A percentile compares a stretch with the other conserved stretches of the same genome.
phyloP scores from a whole-genome alignment of 2,329 filamentous ascomycete species.

The Xylaria sp. region DNA sequence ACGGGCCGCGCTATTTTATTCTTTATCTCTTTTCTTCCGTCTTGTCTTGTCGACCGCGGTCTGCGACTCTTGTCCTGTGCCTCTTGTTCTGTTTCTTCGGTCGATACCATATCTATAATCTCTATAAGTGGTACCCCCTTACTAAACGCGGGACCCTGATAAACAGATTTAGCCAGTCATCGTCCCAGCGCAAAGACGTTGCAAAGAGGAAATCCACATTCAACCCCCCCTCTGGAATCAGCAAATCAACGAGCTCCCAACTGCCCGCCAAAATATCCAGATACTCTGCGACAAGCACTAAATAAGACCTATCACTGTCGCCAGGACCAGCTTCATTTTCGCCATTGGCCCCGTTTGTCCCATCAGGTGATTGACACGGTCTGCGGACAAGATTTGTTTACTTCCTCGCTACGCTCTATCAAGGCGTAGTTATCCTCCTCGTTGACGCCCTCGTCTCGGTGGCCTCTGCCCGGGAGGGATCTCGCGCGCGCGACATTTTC shows the following conservation, averaged over 20 bases:
- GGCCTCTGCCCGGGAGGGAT: slow-evolving; percentile 17
- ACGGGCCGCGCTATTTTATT: slow-evolving; percentile 9
- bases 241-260: slow-evolving; percentile 57
- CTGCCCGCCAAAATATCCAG: slow-evolving; percentile 45
- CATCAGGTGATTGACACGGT: slow-evolving; percentile 56
- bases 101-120: slow-evolving; percentile 10
- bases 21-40: slow-evolving; percentile 8
- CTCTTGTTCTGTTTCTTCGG: slow-evolving; percentile 16
- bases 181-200: slow-evolving; percentile 36
- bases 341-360: slow-evolving; percentile 49
- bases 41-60: neutral
- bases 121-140: slow-evolving; percentile 27
- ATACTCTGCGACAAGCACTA: slow-evolving; percentile 41
- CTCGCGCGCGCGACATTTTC: slow-evolving; percentile 26
- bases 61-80: slow-evolving; percentile 9
- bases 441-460: slow-evolving; percentile 20
- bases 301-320: slow-evolving; percentile 59
- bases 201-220: slow-evolving; percentile 24
- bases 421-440: slow-evolving; percentile 27
- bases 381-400: slow-evolving; percentile 48
- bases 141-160: slow-evolving; percentile 24
- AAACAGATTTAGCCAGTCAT: slow-evolving; percentile 38
- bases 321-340: slow-evolving; percentile 44
- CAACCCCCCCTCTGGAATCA: slow-evolving; percentile 26
- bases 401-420: slow-evolving; percentile 36